Evolutionary conservation across 805 yeast genomes (phyloP), one percentile per base, ranked within the genome.

Genomic region (Candida tibetensis): DNA sequence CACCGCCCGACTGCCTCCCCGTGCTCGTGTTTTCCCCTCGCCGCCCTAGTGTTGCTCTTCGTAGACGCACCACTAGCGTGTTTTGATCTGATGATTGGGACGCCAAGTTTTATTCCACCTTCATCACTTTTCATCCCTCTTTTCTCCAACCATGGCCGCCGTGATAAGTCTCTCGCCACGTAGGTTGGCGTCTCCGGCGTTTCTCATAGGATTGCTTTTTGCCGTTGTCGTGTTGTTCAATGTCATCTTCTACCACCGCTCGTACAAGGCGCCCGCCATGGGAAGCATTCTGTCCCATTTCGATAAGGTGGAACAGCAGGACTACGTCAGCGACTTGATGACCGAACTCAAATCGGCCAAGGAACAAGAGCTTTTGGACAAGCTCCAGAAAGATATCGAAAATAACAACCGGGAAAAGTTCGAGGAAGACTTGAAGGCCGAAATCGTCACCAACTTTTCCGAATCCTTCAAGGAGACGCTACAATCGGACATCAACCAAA

Each of bases 121-220:
- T n/a, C n/a, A n/a, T n/a, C n/a, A n/a, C n/a, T n/a, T n/a, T n/a
- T n/a, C n/a, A n/a, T n/a, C n/a, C n/a, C n/a, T n/a, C n/a, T n/a
- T n/a, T n/a, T n/a, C n/a, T n/a, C n/a, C n/a, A n/a, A n/a, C n/a
- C 10, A 21, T 21, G 25, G 25, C 25, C 7, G n/a, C 13, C 4
- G 28, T 35, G 32, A 14, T 35, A 17, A 14, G 19, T n/a, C 12
- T 37, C 10, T 30, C 40, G 19, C 47, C 47, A n/a, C 27, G 47
- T 34, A 35, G 44, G 36, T 36, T 34, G 30, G 32, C 34, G 29
- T 41, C 44, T 17, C 47, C 47, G n/a, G 41, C 37, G 28, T 40
- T 34, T 18, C 32, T 44, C 25, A 29, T 44, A 28, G 21, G 35
- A 3, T n/a, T 34, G n/a, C 22, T 40, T 17, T 35, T 44, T 26